Base-by-base conservation (phyloP, 176 grass and related monocot genomes). In the Rhynchospora tenuis region DNA sequence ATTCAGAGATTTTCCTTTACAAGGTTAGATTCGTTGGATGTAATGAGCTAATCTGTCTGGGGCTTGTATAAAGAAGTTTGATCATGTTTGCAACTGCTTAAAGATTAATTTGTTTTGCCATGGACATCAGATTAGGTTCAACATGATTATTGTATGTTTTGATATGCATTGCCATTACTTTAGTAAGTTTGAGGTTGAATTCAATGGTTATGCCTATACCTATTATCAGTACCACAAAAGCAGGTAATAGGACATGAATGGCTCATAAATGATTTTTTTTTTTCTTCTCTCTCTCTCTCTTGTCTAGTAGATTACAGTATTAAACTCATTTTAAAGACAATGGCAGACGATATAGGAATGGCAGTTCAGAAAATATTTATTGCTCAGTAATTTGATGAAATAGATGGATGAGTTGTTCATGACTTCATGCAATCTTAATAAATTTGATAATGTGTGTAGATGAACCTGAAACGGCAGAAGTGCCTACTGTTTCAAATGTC, bases 1-100 rank as follows among this genome's bases (percentile, higher is more conserved):
- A 26, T 98, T 98, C 83, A 89, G 93, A 55, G 93, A 98, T 89
- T 98, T 95, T 80, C 96, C 93, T 42, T 83, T 98, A 77, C 88
- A 95, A 93, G 96, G 96, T 98, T 77, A 38, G 83, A 59, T 62
- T 48, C 67, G 78, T 83, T 12, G 19, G 24, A 87, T 63, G 31
- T 74, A n/a, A 79, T 84, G 61, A 42, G 31, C 29, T 73, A 77
- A 46, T 5, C 46, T 42, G 74, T 65, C 60, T 74, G 70, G 5
- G 14, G 2, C 62, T 81, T 62, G 10, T 11, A n/a, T 62, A 11
- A 20, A 24, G 59, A 62, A 62, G 4, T 0, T 63, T 63, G 60
- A 11, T 63, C 7, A 14, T 65, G 12, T 65, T 65, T 67, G 64
- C 13, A 38, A 33, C 29, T 17, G 38, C 7, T 22, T 46, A 6